These are phyloP conservation scores for Neophaeococcomyces aloes DNA, from an alignment of 2,329 filamentous ascomycete species.

Conservation along the genomic window DNA sequence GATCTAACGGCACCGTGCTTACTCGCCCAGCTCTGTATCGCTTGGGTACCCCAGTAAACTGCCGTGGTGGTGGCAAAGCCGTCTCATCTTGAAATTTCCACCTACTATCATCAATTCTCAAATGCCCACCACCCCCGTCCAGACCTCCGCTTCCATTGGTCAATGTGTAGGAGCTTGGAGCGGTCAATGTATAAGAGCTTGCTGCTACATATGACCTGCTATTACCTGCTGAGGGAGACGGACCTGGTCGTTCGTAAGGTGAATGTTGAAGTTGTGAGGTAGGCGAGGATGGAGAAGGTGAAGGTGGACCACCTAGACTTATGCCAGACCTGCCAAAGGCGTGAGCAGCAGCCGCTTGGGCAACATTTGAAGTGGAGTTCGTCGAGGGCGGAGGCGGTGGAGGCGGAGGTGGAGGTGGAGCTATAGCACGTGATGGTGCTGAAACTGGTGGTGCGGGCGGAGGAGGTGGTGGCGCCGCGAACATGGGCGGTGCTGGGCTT, in stretches of 20 bases:
- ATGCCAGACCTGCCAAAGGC: slow-evolving; percentile 38
- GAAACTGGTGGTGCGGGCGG: slow-evolving; percentile 33
- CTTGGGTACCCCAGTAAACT: slow-evolving; percentile 63
- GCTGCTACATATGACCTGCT: slow-evolving; percentile 36
- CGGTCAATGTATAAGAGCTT: slow-evolving; percentile 41
- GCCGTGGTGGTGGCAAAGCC: slow-evolving; percentile 72
- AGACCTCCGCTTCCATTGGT: slow-evolving; percentile 46
- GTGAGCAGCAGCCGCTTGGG: slow-evolving; percentile 45
- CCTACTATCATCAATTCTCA: slow-evolving; percentile 58
- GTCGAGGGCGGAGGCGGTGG: slow-evolving; percentile 40
- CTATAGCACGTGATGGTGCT: slow-evolving; percentile 29
- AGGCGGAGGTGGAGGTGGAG: slow-evolving; percentile 30
- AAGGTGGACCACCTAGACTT: slow-evolving; percentile 30
- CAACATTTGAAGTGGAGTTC: slow-evolving; percentile 28
- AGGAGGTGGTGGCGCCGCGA: slow-evolving; percentile 32
- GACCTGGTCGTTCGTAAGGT: too few species aligned
- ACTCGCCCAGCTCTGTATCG: slow-evolving; percentile 83
- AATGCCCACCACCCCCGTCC: slow-evolving; percentile 4
- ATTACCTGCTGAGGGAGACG: too few species aligned
- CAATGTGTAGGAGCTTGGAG: slow-evolving; percentile 67
- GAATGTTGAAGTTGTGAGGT: slow-evolving; percentile 32
- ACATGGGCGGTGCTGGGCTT: slow-evolving; percentile 34
- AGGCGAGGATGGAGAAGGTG: slow-evolving; percentile 32
- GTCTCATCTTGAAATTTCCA: slow-evolving; percentile 82
- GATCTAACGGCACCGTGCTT: slow-evolving; percentile 84